Evolutionary conservation across 2,329 filamentous ascomycete genomes (phyloP).

Genomic region (Phialophora tarda): DNA sequence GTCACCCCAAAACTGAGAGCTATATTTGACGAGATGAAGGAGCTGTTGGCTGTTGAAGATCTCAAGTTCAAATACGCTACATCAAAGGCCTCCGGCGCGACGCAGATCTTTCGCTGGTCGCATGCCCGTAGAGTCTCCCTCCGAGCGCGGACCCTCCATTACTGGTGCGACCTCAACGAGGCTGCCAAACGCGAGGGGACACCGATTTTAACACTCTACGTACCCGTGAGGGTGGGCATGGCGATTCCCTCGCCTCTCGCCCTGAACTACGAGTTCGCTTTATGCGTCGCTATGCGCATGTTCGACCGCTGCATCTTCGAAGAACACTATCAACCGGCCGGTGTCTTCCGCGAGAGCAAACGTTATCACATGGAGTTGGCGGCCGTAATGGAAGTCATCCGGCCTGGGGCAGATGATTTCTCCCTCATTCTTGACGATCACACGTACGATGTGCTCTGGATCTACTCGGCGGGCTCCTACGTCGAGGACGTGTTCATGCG

Average conservation of each 20-base stretch:
- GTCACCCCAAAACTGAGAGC: background rate
- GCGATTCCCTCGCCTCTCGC: background rate
- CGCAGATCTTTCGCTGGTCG: constrained; percentile 17
- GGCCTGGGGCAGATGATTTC: constrained; percentile 8
- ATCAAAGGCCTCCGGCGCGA: background rate
- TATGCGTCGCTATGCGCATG: constrained; percentile 11
- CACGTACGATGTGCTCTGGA: constrained; percentile 13
- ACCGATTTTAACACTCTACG: background rate
- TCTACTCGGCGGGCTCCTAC: constrained; percentile 12
- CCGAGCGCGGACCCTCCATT: constrained; percentile 7
- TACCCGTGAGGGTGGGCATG: background rate
- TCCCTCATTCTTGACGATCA: background rate
- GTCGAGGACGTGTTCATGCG: constrained; percentile 15
- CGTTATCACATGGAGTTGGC: constrained; percentile 15
- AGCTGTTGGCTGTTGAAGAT: constrained; percentile 9
- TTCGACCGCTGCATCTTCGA: constrained; percentile 20
- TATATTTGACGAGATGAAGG: constrained; percentile 12
- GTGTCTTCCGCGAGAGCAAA: constrained; percentile 8
- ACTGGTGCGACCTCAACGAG: constrained; percentile 13
- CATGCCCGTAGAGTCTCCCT: constrained; percentile 12
- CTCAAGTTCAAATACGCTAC: constrained; percentile 19
- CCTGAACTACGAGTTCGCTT: background rate
- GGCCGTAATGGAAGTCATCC: constrained; percentile 7
- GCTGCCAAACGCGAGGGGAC: constrained; percentile 3
- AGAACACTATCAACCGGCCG: constrained; percentile 16